These are phyloP conservation scores for Solanum chacoense DNA, from an alignment of 305 asterid species.

Conservation along the genomic window DNA sequence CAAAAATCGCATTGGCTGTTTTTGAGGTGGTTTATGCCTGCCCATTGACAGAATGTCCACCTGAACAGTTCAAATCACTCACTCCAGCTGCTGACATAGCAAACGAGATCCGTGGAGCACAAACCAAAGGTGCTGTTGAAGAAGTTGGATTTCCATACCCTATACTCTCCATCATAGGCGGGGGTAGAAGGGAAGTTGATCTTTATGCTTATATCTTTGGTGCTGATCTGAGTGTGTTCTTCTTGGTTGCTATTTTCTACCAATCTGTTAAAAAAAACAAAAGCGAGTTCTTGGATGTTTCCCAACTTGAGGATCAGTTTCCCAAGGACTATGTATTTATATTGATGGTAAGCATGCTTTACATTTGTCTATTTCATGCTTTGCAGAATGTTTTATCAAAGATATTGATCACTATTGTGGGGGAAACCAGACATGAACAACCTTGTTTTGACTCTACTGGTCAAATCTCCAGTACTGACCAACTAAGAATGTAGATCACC, in stretches of 20 bases:
- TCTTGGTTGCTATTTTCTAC: constrained; percentile 85
- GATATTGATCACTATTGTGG: not conserved
- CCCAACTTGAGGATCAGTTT: constrained; percentile 97
- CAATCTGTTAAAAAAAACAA: constrained; percentile 91
- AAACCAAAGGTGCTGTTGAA: constrained; percentile 42
- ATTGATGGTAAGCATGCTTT: constrained; percentile 54
- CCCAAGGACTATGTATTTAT: constrained; percentile 87
- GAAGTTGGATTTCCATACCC: constrained; percentile 72
- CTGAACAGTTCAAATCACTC: constrained; percentile 66
- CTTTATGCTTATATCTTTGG: constrained; percentile 94
- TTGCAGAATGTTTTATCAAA: not conserved
- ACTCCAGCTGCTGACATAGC: constrained; percentile 98
- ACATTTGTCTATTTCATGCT: not conserved
- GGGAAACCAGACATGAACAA: not conserved
- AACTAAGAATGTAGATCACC: not conserved
- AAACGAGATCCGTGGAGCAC: constrained; percentile 68
- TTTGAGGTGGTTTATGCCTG: constrained; percentile 91
- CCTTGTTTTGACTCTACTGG: not conserved
- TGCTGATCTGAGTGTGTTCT: constrained; percentile 83
- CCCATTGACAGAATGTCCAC: constrained; percentile 49
- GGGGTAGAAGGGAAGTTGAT: constrained; percentile 92
- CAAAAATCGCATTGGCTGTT: constrained; percentile 67
- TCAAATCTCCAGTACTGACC: not conserved
- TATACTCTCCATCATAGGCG: constrained; percentile 80
- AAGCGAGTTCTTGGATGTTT: constrained; percentile 88